Base-by-base conservation (phyloP, 371 early-diverging fungal species). In the Rhizopus delemar region DNA sequence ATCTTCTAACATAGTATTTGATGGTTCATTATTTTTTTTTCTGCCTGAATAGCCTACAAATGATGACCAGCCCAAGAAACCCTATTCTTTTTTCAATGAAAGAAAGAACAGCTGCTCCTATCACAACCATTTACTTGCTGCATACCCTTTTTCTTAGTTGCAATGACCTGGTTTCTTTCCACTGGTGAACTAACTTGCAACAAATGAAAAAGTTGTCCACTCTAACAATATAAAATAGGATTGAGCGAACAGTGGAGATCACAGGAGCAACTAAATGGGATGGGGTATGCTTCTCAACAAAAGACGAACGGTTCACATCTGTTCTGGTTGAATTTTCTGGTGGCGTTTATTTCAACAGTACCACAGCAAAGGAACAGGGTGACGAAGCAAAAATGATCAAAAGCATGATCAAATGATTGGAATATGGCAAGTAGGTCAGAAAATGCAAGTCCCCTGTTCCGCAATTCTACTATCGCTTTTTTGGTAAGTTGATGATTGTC, bases 291-390 rank as follows among this genome's bases (percentile, higher is more conserved):
- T 54, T 43, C 29, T 31, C 28, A 3, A 29, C 43, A 8, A 28
- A 43, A 41, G 45, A 32, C 43, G 31, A 43, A 41, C 6, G 31
- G 7, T 31, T 54, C 9, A 54, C 54, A 32, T 43, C 54, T 29
- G 45, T 54, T 41, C 43, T 54, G 41, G 43, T 54, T 33, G 54
- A 54, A 13, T 54, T 54, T 41, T 54, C 54, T 41, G 54, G 54
- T 4, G 45, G 45, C 0, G 29, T 54, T 43, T 1, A 32, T 8
- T 45, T 54, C 32, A 43, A 31, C 11, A 54, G 28, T 29, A 54
- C 43, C 12, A 16, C 11, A n/a, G 6, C 2, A 45, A 55, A 55
- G 32, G 33, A 55, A 45, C 28, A 35, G n/a, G n/a, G 16, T 32
- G 35, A 56, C 22, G 34, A 43, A 33, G 15, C 15, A 3, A 56